These are phyloP conservation scores for Scedosporium dehoogii DNA, from an alignment of 2,329 filamentous ascomycete species.

Conservation along the genomic window DNA sequence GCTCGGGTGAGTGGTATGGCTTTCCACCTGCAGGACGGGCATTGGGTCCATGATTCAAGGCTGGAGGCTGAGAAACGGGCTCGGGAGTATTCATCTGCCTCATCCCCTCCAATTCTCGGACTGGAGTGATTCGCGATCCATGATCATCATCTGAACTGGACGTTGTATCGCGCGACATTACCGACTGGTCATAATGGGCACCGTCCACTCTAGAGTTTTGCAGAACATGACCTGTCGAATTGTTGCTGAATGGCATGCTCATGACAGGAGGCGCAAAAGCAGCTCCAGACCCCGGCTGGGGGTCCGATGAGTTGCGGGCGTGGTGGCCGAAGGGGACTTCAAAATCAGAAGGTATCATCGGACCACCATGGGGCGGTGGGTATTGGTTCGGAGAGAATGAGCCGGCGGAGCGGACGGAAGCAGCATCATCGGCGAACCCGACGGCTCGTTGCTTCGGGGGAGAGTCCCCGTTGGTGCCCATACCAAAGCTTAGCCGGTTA, in stretches of 20 bases:
- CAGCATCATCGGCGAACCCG: constrained; percentile 47
- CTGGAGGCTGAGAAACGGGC: constrained; percentile 68
- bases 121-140: constrained; percentile 23
- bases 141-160: constrained; percentile 49
- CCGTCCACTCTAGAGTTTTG: background rate
- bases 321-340: constrained; percentile 18
- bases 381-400: constrained; percentile 29
- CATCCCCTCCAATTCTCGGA: constrained; percentile 44
- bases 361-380: constrained; percentile 20
- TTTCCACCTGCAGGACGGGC: constrained; percentile 54
- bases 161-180: constrained; percentile 25
- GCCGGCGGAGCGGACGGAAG: constrained; percentile 36
- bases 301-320: constrained; percentile 38
- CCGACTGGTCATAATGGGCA: background rate
- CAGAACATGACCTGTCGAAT: constrained; percentile 1
- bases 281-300: background rate
- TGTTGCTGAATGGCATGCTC: constrained; percentile 2
- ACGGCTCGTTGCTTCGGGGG: constrained; percentile 28
- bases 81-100: constrained; percentile 55
- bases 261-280: background rate
- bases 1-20: constrained; percentile 65
- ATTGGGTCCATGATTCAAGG: constrained; percentile 66
- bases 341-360: background rate
- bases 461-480: constrained; percentile 21
- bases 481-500: constrained; percentile 39